Conservation (phyloP, 192 early-diverging fungal genomes). For the Pilaira anomala region DNA sequence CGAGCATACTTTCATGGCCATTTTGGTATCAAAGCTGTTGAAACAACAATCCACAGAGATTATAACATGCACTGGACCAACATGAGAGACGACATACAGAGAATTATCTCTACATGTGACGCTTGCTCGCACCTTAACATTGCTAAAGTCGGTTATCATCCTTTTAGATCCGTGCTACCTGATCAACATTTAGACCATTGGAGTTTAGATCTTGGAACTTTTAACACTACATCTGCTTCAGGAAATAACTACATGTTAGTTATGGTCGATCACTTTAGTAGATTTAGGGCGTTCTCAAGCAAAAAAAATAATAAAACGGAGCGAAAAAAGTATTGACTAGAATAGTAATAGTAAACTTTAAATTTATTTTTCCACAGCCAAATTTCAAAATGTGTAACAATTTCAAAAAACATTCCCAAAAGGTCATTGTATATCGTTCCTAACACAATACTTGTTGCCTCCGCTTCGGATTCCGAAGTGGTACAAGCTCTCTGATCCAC, state of each 20-base stretch:
- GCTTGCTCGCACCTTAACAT: not conserved
- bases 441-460: no score
- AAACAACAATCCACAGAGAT: not conserved
- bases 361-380: no score
- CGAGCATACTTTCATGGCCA: not conserved
- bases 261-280: not conserved
- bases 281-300: no score
- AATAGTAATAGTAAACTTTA: no score
- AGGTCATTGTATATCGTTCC: no score
- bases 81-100: not conserved
- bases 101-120: not conserved
- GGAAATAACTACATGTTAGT: slow-evolving; percentile 12
- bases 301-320: not conserved
- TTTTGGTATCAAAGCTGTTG: not conserved
- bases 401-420: no score
- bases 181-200: not conserved
- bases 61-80: not conserved
- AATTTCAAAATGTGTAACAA: no score
- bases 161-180: not conserved
- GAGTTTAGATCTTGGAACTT: not conserved
- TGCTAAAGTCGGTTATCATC: not conserved
- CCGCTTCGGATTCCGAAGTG: no score
- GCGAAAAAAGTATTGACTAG: not conserved
- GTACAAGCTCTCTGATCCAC: no score
- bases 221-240: not conserved